These are phyloP conservation scores for Vigna radiata DNA, from an alignment of 306 rosid species.

Conservation along the genomic window DNA sequence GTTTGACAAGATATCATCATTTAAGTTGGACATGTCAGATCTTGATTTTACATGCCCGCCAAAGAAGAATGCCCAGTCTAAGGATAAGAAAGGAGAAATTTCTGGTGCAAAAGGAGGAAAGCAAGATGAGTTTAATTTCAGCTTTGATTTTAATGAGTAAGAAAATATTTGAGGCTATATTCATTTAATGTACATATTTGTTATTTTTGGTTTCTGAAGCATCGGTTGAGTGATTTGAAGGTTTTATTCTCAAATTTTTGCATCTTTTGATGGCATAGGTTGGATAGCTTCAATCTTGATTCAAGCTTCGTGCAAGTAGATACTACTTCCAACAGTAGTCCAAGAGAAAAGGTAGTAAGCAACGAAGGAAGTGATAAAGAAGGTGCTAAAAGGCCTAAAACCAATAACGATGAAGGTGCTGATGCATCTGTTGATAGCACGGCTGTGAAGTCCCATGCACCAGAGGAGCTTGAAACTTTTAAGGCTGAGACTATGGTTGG, in stretches of 20 bases:
- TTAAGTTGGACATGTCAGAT: slow-evolving; percentile 90
- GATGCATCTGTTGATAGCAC: slow-evolving; percentile 48
- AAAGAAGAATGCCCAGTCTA: slow-evolving; percentile 58
- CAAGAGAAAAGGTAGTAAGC: slow-evolving; percentile 50
- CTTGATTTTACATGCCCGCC: slow-evolving; percentile 75
- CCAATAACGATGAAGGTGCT: slow-evolving; percentile 44
- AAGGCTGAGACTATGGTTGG: slow-evolving; percentile 50
- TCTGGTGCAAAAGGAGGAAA: slow-evolving; percentile 64
- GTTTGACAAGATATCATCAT: slow-evolving; percentile 76
- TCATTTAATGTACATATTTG: slow-evolving; percentile 29
- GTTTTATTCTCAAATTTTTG: slow-evolving; percentile 29
- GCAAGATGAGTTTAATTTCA: slow-evolving; percentile 62
- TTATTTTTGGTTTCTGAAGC: slow-evolving; percentile 34
- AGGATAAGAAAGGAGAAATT: slow-evolving; percentile 59
- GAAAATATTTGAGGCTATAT: slow-evolving; percentile 26
- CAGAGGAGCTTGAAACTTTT: slow-evolving; percentile 50
- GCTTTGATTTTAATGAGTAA: slow-evolving; percentile 87
- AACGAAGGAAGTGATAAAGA: slow-evolving; percentile 50
- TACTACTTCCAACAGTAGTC: slow-evolving; percentile 48
- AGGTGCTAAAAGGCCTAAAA: slow-evolving; percentile 49
- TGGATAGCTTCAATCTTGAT: slow-evolving; percentile 75
- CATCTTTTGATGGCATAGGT: slow-evolving; percentile 47
- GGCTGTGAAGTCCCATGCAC: slow-evolving; percentile 46
- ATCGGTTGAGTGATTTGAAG: slow-evolving; percentile 31
- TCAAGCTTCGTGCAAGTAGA: slow-evolving; percentile 53